Conservation (phyloP, 768 basidiomycete genomes). For the Tricholoma matsutake region DNA sequence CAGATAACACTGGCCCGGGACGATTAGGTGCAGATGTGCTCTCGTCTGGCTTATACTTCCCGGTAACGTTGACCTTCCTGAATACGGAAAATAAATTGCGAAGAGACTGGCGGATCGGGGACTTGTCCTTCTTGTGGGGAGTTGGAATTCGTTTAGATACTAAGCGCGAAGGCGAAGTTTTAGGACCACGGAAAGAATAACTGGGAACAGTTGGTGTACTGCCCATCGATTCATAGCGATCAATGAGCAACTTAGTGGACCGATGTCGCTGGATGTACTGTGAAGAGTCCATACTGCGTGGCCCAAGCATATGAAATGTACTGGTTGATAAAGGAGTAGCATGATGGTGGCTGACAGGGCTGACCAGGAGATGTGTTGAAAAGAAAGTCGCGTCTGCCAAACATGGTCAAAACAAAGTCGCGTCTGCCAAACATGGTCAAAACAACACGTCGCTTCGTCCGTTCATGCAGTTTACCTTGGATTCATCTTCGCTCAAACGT, state of each 20-base stretch:
- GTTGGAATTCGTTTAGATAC: slow-evolving; percentile 3
- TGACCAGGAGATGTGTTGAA: background rate
- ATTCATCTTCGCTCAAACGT: slow-evolving; percentile 54
- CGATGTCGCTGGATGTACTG: slow-evolving; percentile 22
- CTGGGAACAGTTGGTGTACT: slow-evolving; percentile 1
- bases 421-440: background rate
- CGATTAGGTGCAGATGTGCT: slow-evolving; percentile 11
- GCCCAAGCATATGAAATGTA: slow-evolving; percentile 12
- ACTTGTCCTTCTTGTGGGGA: slow-evolving; percentile 41
- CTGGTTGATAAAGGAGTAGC: background rate
- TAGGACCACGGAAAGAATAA: background rate
- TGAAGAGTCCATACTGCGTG: slow-evolving; percentile 13
- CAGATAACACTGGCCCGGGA: slow-evolving; percentile 16
- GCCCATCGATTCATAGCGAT: slow-evolving; percentile 48
- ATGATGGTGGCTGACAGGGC: background rate
- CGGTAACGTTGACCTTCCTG: slow-evolving; percentile 39
- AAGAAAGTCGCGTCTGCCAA: too few relatives aligned
- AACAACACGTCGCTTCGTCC: background rate
- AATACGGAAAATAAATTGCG: slow-evolving; percentile 61
- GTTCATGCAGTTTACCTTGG: slow-evolving; percentile 67
- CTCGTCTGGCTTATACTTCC: slow-evolving; percentile 22
- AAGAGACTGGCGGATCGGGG: slow-evolving; percentile 61
- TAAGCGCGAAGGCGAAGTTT: background rate
- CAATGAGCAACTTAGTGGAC: slow-evolving; percentile 53
- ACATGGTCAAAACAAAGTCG: too few relatives aligned